Evolutionary conservation across 208 protist genomes (phyloP).

Genomic region (Trypanosomatidae sp.): DNA sequence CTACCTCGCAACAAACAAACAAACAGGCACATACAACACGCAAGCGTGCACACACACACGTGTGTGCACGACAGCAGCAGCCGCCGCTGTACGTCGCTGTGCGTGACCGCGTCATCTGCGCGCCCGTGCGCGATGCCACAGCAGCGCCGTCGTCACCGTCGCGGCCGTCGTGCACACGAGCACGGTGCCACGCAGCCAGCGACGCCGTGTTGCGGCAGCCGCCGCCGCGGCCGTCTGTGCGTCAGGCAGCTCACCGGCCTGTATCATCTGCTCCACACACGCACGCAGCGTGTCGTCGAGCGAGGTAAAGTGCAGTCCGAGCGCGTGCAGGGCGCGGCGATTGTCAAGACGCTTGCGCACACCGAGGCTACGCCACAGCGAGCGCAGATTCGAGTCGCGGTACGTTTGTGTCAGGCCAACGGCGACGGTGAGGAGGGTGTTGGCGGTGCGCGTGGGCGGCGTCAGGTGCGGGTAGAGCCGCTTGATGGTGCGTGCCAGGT

Average conservation of each 20-base stretch:
- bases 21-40: too few relatives aligned
- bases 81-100: too few relatives aligned
- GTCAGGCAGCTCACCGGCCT: not conserved
- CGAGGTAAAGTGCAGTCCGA: slow-evolving; percentile 60
- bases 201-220: too few relatives aligned
- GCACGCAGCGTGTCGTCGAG: slow-evolving; percentile 60
- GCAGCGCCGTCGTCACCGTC: too few relatives aligned
- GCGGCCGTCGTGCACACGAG: too few relatives aligned
- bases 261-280: slow-evolving; percentile 58
- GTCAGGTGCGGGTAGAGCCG: slow-evolving; percentile 56
- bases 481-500: slow-evolving; percentile 66
- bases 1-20: too few relatives aligned
- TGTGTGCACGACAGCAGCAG: too few relatives aligned
- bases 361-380: slow-evolving; percentile 74
- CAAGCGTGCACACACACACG: too few relatives aligned
- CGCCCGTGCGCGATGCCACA: too few relatives aligned
- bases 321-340: slow-evolving; percentile 22
- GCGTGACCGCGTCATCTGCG: too few relatives aligned
- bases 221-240: not conserved
- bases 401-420: slow-evolving; percentile 29
- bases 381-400: slow-evolving; percentile 42
- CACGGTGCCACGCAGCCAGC: too few relatives aligned
- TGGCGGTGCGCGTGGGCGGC: slow-evolving; percentile 58
- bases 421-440: slow-evolving; percentile 64
- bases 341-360: slow-evolving; percentile 66